phyloP scores from a whole-genome alignment of 306 rosid species.

The Pterocarpus santalinus region DNA sequence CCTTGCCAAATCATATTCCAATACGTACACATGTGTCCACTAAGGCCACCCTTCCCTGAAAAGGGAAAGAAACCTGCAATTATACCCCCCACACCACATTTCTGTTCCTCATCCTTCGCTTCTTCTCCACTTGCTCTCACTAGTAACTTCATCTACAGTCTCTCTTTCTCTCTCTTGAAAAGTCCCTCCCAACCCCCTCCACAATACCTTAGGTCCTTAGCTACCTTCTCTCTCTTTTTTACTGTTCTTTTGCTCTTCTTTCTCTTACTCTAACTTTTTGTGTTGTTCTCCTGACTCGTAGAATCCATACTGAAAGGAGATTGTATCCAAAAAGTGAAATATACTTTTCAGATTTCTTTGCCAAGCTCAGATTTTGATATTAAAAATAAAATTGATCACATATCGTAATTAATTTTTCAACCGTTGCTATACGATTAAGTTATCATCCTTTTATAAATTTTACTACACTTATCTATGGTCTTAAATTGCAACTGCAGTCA shows the following conservation, averaged over 20 bases:
- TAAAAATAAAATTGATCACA: neutral
- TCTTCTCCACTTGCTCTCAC: conserved; percentile 50
- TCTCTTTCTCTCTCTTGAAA: conserved; percentile 41
- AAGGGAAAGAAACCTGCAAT: conserved; percentile 43
- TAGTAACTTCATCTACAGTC: conserved; percentile 49
- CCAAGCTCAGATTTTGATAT: neutral
- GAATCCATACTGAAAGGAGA: conserved; percentile 31
- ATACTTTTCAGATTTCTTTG: conserved; percentile 9
- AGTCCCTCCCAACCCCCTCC: conserved; percentile 58
- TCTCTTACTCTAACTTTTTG: conserved; percentile 25
- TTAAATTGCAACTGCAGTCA: too few relatives aligned
- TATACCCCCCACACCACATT: conserved; percentile 27
- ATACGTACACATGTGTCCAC: conserved; percentile 61
- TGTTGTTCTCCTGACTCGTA: conserved; percentile 34
- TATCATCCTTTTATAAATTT: too few relatives aligned
- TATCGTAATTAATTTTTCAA: too few relatives aligned
- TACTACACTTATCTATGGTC: too few relatives aligned
- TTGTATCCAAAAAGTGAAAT: conserved; percentile 40
- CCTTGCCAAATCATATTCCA: conserved; percentile 63
- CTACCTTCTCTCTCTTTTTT: neutral
- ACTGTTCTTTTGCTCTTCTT: neutral
- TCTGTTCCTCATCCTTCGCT: conserved; percentile 1
- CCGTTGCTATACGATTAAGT: too few relatives aligned
- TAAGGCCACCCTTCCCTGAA: conserved; percentile 49
- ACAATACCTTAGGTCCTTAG: conserved; percentile 14